These are phyloP conservation scores for Chloris gayana DNA, from an alignment of 176 grass and related monocot species.

Conservation along the genomic window DNA sequence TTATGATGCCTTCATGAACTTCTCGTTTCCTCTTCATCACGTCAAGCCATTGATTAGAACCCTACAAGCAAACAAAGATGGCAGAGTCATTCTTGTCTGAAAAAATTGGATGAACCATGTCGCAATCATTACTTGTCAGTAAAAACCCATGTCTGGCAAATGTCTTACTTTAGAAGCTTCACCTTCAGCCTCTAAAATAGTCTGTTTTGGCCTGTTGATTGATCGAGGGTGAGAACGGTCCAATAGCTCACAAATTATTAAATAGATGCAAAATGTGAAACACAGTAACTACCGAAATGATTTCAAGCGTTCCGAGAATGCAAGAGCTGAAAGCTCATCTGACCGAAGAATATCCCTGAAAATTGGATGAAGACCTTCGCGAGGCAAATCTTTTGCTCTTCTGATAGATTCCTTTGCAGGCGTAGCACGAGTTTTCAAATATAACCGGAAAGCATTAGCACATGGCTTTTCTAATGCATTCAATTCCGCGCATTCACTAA, in stretches of 20 bases:
- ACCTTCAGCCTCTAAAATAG: slow-evolving; percentile 95
- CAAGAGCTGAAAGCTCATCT: slow-evolving; percentile 88
- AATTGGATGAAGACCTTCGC: slow-evolving; percentile 85
- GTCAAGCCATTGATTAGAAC: slow-evolving; percentile 78
- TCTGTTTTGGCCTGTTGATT: slow-evolving; percentile 83
- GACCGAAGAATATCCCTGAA: slow-evolving; percentile 70
- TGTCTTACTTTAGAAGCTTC: slow-evolving; percentile 73
- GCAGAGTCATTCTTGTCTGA: neutral
- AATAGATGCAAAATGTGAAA: slow-evolving; percentile 20
- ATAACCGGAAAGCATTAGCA: slow-evolving; percentile 85
- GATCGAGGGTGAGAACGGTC: slow-evolving; percentile 21
- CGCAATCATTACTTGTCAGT: too few species aligned
- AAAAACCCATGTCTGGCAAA: neutral
- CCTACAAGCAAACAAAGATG: slow-evolving; percentile 52
- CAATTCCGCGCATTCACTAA: slow-evolving; percentile 63
- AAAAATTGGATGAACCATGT: neutral
- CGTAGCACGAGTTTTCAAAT: slow-evolving; percentile 72
- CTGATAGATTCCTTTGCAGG: slow-evolving; percentile 87
- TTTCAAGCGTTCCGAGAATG: slow-evolving; percentile 83
- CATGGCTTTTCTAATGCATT: slow-evolving; percentile 70
- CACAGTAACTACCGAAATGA: slow-evolving; percentile 63
- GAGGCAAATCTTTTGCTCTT: slow-evolving; percentile 78
- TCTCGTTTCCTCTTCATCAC: slow-evolving; percentile 95
- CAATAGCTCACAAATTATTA: slow-evolving; percentile 32
- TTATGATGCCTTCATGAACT: slow-evolving; percentile 89